Evolutionary conservation across 2,329 filamentous ascomycete species (phyloP).

Genomic region (Colletotrichum gloeosporioides): DNA sequence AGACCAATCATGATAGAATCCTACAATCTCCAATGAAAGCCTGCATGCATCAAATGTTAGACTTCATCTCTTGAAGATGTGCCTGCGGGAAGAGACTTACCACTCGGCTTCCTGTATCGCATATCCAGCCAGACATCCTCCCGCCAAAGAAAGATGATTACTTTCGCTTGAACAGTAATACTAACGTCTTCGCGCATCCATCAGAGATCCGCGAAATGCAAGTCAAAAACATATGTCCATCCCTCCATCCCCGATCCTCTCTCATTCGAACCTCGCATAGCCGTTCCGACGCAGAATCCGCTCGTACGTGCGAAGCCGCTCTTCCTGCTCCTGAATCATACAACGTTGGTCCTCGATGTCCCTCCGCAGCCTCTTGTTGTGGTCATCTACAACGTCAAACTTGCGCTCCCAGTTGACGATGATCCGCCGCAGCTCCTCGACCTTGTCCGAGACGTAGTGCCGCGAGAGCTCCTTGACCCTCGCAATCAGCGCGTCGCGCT

Average conservation of each 20-base stretch:
- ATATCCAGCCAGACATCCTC: not conserved
- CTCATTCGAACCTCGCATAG: slow-evolving; percentile 1
- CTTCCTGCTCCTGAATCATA: slow-evolving; percentile 16
- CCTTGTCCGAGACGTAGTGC: slow-evolving; percentile 31
- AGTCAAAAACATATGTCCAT: not conserved
- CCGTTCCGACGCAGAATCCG: slow-evolving; percentile 27
- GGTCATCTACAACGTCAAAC: slow-evolving; percentile 24
- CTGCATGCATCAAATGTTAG: not conserved
- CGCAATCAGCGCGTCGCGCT: slow-evolving; percentile 38
- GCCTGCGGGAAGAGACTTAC: not conserved
- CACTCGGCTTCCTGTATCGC: not conserved
- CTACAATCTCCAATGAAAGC: slow-evolving; percentile 7
- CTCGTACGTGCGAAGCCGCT: slow-evolving; percentile 25
- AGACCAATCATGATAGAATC: not conserved
- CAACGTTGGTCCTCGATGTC: slow-evolving; percentile 16
- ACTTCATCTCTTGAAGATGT: not conserved
- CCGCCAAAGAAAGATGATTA: slow-evolving; percentile 1
- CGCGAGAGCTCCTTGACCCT: slow-evolving; percentile 39
- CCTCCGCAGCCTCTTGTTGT: slow-evolving; percentile 15
- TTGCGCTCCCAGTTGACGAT: slow-evolving; percentile 38
- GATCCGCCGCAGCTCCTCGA: slow-evolving; percentile 36
- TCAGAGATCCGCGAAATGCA: not conserved
- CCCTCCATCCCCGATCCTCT: not conserved
- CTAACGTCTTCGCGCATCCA: not conserved
- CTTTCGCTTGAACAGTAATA: not conserved